phyloP scores from a whole-genome alignment of 331 rosid genomes.

The Rosa hybrid region DNA sequence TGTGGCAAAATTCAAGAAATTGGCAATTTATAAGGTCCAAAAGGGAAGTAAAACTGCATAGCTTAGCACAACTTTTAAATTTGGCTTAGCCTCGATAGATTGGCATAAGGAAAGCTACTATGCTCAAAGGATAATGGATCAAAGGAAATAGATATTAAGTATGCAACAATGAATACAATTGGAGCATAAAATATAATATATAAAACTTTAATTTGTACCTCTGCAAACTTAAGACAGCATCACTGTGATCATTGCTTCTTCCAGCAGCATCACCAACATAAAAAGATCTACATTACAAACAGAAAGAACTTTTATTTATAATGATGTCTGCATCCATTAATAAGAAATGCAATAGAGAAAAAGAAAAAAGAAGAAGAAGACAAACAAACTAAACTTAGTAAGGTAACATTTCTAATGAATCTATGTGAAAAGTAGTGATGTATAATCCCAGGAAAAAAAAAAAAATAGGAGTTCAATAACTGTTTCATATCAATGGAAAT shows the following conservation, averaged over 20 bases:
- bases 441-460: slow-evolving; percentile 6
- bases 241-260: slow-evolving; percentile 79
- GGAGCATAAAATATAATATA: neutral
- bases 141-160: neutral
- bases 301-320: slow-evolving; percentile 4
- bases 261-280: slow-evolving; percentile 99
- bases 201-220: slow-evolving; percentile 45
- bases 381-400: slow-evolving; percentile 10
- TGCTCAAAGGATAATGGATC: no score
- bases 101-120: neutral
- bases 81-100: neutral
- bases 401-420: neutral
- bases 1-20: neutral
- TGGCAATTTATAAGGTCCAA: neutral
- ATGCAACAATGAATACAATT: slow-evolving; percentile 1
- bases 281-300: slow-evolving; percentile 64
- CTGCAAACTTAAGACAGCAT: slow-evolving; percentile 81
- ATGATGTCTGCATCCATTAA: neutral
- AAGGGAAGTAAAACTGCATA: neutral
- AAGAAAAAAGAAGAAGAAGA: neutral
- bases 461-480: slow-evolving; percentile 39
- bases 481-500: slow-evolving; percentile 69
- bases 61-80: neutral
- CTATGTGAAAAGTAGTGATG: neutral
- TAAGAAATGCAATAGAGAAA: neutral